Evolutionary conservation across 305 asterid genomes (phyloP), one percentile per base, ranked within the genome.

Genomic region (Ajuga reptans): DNA sequence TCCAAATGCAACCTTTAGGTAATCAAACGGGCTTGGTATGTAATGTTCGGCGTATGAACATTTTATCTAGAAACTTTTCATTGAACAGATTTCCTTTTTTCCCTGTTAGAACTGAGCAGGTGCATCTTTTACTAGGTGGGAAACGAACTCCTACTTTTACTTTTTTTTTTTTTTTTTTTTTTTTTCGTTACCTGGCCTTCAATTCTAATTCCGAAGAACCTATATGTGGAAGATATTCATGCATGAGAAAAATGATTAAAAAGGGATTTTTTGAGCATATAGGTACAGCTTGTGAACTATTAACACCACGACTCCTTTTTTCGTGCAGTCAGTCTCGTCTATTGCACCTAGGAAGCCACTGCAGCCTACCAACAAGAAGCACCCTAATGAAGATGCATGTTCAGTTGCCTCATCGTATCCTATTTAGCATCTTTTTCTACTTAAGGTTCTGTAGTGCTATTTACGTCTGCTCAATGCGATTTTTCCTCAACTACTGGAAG

Each of bases 361-460:
- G 79, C 91, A 86, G 74, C 93, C 92, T 45, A 82, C 77, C 72
- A 88, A 86, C 83, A 88, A 86, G 84, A 88, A 86, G 80, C 89
- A 59, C 75, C 83, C 84, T 2, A 90, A 78, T 72, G 96, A 86
- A 57, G 94, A 86, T 52, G 84, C 81, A 51, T 83, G 73, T 68
- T 82, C 86, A 36, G 71, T 78, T 69, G 68, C 81, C 68, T 83
- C 88, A 46, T 78, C 84, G 87, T 89, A 89, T 84, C 86, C 88
- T 57, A 75, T 75, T 55, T 15, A 59, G 55, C 68, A 60, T 39
- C 43, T 51, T 69, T 47, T 63, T 63, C 17, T 16, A 6, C 6
- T 57, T 65, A 34, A 75, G 62, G 37, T 42, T 69, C 62, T 64
- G 37, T 77, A 63, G 45, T 45, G 33, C 58, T 51, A 55, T 1